Conservation (phyloP, 163 green algal genomes). For the Coccomyxa subellipsoidea region DNA sequence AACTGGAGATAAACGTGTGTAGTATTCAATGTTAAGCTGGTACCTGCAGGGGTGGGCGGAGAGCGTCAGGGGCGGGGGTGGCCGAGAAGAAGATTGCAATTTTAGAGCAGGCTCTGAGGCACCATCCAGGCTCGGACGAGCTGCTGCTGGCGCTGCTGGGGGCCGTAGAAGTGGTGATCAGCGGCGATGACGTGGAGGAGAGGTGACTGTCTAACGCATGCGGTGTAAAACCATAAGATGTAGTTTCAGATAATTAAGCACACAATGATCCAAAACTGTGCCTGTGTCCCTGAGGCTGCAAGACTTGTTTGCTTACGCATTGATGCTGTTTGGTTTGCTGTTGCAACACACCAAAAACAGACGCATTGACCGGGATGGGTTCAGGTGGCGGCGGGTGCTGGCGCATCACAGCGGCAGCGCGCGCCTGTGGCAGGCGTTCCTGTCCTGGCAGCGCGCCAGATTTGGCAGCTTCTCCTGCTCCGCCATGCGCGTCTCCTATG, state of each 20-base stretch:
- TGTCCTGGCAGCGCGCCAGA: constrained; percentile 37
- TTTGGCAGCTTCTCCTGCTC: constrained; percentile 49
- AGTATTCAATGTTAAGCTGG: too few species aligned
- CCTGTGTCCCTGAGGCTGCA: too few species aligned
- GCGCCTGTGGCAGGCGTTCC: constrained; percentile 66
- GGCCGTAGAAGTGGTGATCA: constrained; percentile 15
- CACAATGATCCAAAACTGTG: too few species aligned
- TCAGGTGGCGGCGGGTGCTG: constrained; percentile 55
- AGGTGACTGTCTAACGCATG: too few species aligned
- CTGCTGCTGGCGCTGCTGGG: constrained; percentile 76
- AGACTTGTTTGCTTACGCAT: too few species aligned
- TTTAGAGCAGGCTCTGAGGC: constrained; percentile 60
- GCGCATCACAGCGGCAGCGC: constrained; percentile 36
- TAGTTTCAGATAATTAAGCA: too few species aligned
- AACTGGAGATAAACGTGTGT: too few species aligned
- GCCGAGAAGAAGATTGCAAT: constrained; percentile 78
- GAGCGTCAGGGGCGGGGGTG: constrained; percentile 26
- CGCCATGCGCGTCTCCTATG: constrained; percentile 36
- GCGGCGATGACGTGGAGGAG: constrained; percentile 22
- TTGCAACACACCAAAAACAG: too few species aligned
- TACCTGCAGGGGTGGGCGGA: not conserved
- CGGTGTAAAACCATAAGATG: too few species aligned
- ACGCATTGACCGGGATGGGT: too few species aligned
- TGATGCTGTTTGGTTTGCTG: too few species aligned
- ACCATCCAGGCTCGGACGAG: constrained; percentile 57